A percentile compares a stretch with the other conserved stretches of the same genome.
phyloP scores from a whole-genome alignment of 331 rosid genomes.

The Rhamnella rubrinervis region DNA sequence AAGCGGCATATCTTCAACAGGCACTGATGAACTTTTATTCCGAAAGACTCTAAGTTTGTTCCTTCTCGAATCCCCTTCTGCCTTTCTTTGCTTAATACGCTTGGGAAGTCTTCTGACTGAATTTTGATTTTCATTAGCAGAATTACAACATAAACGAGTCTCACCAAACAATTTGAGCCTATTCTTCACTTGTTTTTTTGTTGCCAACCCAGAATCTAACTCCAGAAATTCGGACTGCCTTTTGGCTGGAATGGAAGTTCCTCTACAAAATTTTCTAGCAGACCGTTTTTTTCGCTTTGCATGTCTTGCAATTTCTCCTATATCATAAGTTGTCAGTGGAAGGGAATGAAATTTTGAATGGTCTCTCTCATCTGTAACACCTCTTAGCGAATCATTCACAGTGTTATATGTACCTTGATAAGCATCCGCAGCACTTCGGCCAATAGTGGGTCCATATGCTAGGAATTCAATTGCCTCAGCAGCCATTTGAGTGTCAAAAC shows the following conservation, averaged over 20 bases:
- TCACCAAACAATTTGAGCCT: slow-evolving; percentile 28
- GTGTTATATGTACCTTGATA: slow-evolving; percentile 23
- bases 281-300: slow-evolving; percentile 38
- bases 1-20: slow-evolving; percentile 11
- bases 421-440: slow-evolving; percentile 22
- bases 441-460: slow-evolving; percentile 33
- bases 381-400: slow-evolving; percentile 22
- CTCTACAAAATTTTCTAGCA: slow-evolving; percentile 35
- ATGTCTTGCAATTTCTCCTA: slow-evolving; percentile 22
- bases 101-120: slow-evolving; percentile 25
- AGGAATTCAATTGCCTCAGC: slow-evolving; percentile 76
- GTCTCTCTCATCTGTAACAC: slow-evolving; percentile 24
- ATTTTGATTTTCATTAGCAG: slow-evolving; percentile 17
- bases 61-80: slow-evolving; percentile 8
- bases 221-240: slow-evolving; percentile 27
- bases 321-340: slow-evolving; percentile 16
- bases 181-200: slow-evolving; percentile 21
- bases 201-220: slow-evolving; percentile 28
- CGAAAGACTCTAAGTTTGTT: slow-evolving; percentile 7
- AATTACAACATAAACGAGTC: slow-evolving; percentile 21
- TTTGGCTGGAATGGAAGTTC: slow-evolving; percentile 26
- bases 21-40: slow-evolving; percentile 12
- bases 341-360: slow-evolving; percentile 17
- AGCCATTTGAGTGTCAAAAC: slow-evolving; percentile 76
- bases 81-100: slow-evolving; percentile 14